phyloP scores from a whole-genome alignment of 2,329 filamentous ascomycete species.

The Corinectria fuckeliana region DNA sequence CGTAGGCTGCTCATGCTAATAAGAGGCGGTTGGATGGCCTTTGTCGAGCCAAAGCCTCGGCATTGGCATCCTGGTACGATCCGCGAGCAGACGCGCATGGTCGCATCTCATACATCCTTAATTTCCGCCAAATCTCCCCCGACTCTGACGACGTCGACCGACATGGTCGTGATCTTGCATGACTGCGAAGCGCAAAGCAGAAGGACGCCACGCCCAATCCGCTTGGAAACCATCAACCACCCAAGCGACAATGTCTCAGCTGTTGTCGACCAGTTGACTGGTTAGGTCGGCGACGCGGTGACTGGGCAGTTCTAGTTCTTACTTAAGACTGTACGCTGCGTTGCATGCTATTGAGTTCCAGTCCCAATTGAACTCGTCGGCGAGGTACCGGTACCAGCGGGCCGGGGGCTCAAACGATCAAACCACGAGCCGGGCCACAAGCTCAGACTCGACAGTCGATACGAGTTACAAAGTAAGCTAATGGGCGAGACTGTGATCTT shows the following conservation, averaged over 20 bases:
- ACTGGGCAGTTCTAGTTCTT: constrained; percentile 29
- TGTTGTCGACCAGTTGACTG: no score
- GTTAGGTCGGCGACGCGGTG: constrained; percentile 8
- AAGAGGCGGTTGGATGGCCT: background rate
- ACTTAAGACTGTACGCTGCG: constrained; percentile 27
- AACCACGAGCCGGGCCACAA: constrained; percentile 11
- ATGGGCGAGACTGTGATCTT: constrained; percentile 18
- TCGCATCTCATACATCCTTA: background rate
- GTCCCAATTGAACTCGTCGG: constrained; percentile 5
- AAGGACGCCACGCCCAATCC: no score
- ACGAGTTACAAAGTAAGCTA: no score
- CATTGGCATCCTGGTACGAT: background rate
- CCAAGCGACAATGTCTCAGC: no score
- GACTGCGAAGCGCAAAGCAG: background rate
- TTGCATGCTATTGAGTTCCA: constrained; percentile 21
- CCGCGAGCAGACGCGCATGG: background rate
- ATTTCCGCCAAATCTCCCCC: constrained; percentile 6
- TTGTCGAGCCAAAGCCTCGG: background rate
- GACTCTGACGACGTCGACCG: background rate
- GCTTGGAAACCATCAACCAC: no score
- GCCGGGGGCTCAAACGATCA: constrained; percentile 14
- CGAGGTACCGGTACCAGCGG: constrained; percentile 5
- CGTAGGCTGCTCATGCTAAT: background rate
- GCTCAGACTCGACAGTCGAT: constrained; percentile 27
- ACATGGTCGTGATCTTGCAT: constrained; percentile 6